These are phyloP conservation scores for Excoecaria cochinchinensis DNA, from an alignment of 345 rosid genomes.

Conservation along the genomic window DNA sequence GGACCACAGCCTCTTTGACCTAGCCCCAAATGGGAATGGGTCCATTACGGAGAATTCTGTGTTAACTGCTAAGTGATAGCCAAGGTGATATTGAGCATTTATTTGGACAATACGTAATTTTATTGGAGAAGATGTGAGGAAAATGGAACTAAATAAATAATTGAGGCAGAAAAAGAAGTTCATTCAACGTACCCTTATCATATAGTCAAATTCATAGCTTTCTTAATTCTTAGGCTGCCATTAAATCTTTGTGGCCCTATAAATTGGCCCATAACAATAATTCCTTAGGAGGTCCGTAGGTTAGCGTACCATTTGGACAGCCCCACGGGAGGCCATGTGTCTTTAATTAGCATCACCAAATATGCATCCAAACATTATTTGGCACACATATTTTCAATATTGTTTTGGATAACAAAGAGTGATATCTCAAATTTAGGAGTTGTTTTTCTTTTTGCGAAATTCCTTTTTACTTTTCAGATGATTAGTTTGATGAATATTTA, in stretches of 20 bases:
- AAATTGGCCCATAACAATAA: not conserved
- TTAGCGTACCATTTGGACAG: not conserved
- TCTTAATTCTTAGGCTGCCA: not conserved
- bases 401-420: not conserved
- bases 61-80: not conserved
- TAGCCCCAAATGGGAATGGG: conserved; percentile 20
- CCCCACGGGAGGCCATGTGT: not conserved
- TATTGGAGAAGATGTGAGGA: not conserved
- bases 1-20: not conserved
- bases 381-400: not conserved
- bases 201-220: not conserved
- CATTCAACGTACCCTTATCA: not conserved
- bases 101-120: not conserved
- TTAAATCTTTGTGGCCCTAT: not conserved
- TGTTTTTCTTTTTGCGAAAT: not conserved
- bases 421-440: not conserved
- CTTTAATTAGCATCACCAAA: not conserved
- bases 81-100: not conserved
- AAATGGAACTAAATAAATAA: not conserved
- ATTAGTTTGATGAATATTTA: not conserved
- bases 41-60: conserved; percentile 5
- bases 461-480: not conserved
- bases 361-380: not conserved
- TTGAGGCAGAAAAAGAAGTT: not conserved
- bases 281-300: not conserved